A percentile compares a stretch with the other conserved stretches of the same genome.
Evolutionary conservation across 805 yeast genomes (phyloP).

Genomic region (Candida easanensis): DNA sequence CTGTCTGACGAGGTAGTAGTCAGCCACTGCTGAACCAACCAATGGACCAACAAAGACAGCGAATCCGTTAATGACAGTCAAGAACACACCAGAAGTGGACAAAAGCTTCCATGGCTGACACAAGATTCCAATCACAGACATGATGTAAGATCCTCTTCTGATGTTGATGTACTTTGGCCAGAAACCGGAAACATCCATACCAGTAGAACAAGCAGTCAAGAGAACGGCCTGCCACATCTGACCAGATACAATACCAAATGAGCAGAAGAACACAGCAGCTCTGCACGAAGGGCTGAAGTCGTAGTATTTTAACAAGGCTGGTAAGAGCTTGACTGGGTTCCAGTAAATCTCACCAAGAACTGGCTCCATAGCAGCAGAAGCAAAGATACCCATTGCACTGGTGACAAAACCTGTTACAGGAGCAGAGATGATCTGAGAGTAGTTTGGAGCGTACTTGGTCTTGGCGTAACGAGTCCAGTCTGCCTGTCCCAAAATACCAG

Average conservation of each 20-base stretch:
- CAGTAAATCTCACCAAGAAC: slow-evolving; percentile 29
- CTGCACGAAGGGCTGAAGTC: slow-evolving; percentile 26
- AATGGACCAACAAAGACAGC: slow-evolving; percentile 24
- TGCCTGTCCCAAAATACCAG: slow-evolving; percentile 33
- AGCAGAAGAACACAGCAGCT: slow-evolving; percentile 32
- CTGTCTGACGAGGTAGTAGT: slow-evolving; percentile 19
- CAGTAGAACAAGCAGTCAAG: slow-evolving; percentile 26
- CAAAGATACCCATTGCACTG: slow-evolving; percentile 30
- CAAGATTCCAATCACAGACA: slow-evolving; percentile 32
- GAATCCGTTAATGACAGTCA: slow-evolving; percentile 26
- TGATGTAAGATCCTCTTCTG: slow-evolving; percentile 34
- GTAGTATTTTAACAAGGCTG: slow-evolving; percentile 17
- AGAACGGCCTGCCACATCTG: slow-evolving; percentile 31
- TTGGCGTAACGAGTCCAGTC: slow-evolving; percentile 34
- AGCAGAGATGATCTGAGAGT: slow-evolving; percentile 27
- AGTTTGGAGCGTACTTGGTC: slow-evolving; percentile 23
- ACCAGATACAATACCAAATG: slow-evolving; percentile 28
- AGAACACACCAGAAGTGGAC: slow-evolving; percentile 20
- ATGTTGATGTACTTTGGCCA: slow-evolving; percentile 30
- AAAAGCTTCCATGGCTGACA: slow-evolving; percentile 37
- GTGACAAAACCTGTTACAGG: slow-evolving; percentile 30
- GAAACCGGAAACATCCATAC: slow-evolving; percentile 27
- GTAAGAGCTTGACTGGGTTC: slow-evolving; percentile 29
- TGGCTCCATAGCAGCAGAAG: slow-evolving; percentile 30
- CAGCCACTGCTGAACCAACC: slow-evolving; percentile 20